Conservation (phyloP, 2,329 filamentous ascomycete species). For the Gliomastix tumulicola region DNA sequence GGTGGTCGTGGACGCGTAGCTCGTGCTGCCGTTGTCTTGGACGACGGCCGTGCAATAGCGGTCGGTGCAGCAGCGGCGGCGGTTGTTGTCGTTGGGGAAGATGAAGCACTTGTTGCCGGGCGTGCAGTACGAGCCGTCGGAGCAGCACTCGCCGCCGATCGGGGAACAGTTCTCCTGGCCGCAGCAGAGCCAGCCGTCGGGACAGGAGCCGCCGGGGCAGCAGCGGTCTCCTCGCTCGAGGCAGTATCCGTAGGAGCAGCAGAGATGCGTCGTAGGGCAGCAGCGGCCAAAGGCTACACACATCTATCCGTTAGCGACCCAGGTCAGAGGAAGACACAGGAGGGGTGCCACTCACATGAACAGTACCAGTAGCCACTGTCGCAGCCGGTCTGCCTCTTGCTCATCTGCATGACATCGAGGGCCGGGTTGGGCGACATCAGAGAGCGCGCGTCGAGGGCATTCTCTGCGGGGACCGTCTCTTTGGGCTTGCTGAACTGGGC, state of each 20-base stretch:
- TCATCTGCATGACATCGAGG: slow-evolving; percentile 5
- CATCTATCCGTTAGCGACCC: neutral
- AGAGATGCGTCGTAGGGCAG: slow-evolving; percentile 8
- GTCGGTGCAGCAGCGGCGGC: slow-evolving; percentile 14
- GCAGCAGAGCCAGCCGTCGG: slow-evolving; percentile 9
- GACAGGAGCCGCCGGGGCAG: slow-evolving; percentile 12
- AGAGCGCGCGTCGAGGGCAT: neutral
- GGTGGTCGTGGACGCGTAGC: slow-evolving; percentile 8
- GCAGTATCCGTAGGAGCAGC: slow-evolving; percentile 15
- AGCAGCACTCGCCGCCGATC: slow-evolving; percentile 10
- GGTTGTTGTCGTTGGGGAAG: neutral
- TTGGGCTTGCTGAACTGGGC: slow-evolving; percentile 4
- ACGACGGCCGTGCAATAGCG: slow-evolving; percentile 12
- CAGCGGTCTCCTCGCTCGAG: slow-evolving; percentile 7
- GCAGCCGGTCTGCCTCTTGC: slow-evolving; percentile 9
- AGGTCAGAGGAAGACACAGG: neutral
- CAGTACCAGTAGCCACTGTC: slow-evolving; percentile 13
- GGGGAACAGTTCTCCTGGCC: slow-evolving; percentile 12
- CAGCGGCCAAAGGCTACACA: slow-evolving; percentile 9
- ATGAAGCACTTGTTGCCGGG: slow-evolving; percentile 12
- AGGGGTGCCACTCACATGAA: slow-evolving; percentile 3
- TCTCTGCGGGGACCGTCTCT: neutral
- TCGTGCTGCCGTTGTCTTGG: slow-evolving; percentile 9
- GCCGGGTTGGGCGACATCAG: slow-evolving; percentile 1
- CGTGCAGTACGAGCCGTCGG: slow-evolving; percentile 11